Conservation (phyloP, 495 filamentous ascomycete species). For the Talaromyces proteolyticus region DNA sequence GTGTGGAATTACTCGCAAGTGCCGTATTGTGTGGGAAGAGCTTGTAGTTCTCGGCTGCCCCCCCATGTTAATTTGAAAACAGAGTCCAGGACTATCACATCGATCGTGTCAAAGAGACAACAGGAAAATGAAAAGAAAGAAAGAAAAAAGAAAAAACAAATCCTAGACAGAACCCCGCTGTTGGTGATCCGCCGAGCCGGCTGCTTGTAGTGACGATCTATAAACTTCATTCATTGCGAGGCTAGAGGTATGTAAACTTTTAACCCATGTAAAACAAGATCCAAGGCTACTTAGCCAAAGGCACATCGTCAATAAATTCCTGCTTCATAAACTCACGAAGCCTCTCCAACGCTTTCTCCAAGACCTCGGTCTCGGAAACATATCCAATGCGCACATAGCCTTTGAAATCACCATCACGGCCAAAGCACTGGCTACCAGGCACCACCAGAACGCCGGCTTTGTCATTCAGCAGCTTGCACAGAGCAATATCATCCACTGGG, state of each 20-base stretch:
- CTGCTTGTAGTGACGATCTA: too few species aligned
- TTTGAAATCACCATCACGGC: slow-evolving; percentile 59
- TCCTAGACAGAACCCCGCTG: too few species aligned
- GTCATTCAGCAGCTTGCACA: slow-evolving; percentile 64
- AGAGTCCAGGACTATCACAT: neutral
- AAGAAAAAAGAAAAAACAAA: neutral
- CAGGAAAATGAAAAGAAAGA: neutral
- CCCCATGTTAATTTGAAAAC: too few species aligned
- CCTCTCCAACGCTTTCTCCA: slow-evolving; percentile 60
- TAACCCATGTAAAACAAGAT: too few species aligned
- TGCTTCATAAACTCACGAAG: slow-evolving; percentile 58
- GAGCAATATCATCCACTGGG: slow-evolving; percentile 63
- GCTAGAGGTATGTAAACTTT: too few species aligned
- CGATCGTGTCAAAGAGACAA: neutral
- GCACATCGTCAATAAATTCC: slow-evolving; percentile 45
- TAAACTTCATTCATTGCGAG: too few species aligned
- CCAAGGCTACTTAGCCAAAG: slow-evolving; percentile 32
- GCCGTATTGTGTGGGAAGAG: too few species aligned
- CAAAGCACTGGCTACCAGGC: slow-evolving; percentile 74
- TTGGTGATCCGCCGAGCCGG: too few species aligned
- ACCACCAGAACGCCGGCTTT: slow-evolving; percentile 74
- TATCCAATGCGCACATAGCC: slow-evolving; percentile 80
- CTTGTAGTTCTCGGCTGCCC: too few species aligned
- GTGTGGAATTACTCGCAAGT: too few species aligned
- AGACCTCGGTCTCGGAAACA: slow-evolving; percentile 63